A percentile compares a stretch with the other conserved stretches of the same genome.
Evolutionary conservation across 176 grass and related monocot species (phyloP).

Genomic region (Alopecurus myosuroides): DNA sequence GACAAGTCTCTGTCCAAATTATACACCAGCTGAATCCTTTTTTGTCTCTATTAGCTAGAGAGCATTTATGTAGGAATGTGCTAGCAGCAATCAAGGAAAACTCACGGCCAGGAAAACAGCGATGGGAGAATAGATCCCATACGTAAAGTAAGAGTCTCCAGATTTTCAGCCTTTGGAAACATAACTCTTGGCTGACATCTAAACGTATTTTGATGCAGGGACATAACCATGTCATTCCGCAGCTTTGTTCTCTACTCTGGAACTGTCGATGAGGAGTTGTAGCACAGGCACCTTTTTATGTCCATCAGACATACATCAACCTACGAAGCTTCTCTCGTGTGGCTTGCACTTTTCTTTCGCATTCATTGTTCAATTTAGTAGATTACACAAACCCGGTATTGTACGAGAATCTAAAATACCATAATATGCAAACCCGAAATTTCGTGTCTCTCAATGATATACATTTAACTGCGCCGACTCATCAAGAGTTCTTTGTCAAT

Average conservation of each 20-base stretch:
- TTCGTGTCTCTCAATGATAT: background rate
- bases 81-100: too few relatives aligned
- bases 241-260: slow-evolving; percentile 61
- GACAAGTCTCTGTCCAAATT: too few relatives aligned
- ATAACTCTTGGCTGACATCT: background rate
- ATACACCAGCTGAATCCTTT: too few relatives aligned
- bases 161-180: background rate
- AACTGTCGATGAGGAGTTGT: slow-evolving; percentile 50
- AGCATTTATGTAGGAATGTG: too few relatives aligned
- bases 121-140: too few relatives aligned
- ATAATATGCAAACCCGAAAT: slow-evolving; percentile 1
- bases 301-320: background rate
- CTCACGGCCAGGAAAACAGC: too few relatives aligned
- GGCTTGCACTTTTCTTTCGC: background rate
- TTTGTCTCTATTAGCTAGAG: too few relatives aligned
- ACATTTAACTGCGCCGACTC: background rate
- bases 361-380: background rate
- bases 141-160: slow-evolving; percentile 51
- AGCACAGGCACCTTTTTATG: slow-evolving; percentile 5
- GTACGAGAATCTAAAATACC: background rate
- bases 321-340: background rate
- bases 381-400: background rate
- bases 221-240: slow-evolving; percentile 67
- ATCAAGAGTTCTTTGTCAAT: background rate
- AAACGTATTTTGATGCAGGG: slow-evolving; percentile 27